phyloP scores from a whole-genome alignment of 73 alveolate genomes.

The Paramecium pentaurelia region DNA sequence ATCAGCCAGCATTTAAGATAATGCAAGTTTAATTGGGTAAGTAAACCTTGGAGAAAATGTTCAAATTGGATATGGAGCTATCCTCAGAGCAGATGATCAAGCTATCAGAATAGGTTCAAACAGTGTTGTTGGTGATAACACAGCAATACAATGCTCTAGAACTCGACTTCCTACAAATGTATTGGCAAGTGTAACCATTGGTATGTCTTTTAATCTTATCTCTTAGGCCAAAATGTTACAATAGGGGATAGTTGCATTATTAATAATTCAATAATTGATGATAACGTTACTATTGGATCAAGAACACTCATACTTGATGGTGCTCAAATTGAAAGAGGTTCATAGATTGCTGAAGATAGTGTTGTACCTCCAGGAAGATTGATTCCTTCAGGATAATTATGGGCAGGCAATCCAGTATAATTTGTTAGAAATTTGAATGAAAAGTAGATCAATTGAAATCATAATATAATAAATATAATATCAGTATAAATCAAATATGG shows the following conservation, averaged over 20 bases:
- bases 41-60: conserved; percentile 68
- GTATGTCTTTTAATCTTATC: neutral
- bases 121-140: conserved; percentile 77
- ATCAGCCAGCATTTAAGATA: conserved; percentile 68
- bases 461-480: neutral
- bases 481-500: conserved; percentile 4
- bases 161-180: conserved; percentile 75
- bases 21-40: conserved; percentile 78
- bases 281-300: conserved; percentile 75
- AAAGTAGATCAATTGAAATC: neutral
- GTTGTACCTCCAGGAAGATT: conserved; percentile 88
- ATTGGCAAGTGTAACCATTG: conserved; percentile 69
- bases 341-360: conserved; percentile 69
- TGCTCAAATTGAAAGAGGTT: conserved; percentile 77
- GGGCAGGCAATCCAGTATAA: conserved; percentile 91
- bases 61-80: conserved; percentile 74
- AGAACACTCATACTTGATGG: conserved; percentile 76
- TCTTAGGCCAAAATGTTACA: conserved; percentile 64
- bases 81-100: conserved; percentile 70
- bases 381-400: conserved; percentile 84
- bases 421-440: conserved; percentile 66
- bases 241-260: conserved; percentile 70
- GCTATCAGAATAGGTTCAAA: conserved; percentile 71
- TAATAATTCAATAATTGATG: conserved; percentile 72
- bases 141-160: conserved; percentile 67